These are phyloP conservation scores for Neofusicoccum ribis DNA, from an alignment of 2,329 filamentous ascomycete species.

Conservation along the genomic window DNA sequence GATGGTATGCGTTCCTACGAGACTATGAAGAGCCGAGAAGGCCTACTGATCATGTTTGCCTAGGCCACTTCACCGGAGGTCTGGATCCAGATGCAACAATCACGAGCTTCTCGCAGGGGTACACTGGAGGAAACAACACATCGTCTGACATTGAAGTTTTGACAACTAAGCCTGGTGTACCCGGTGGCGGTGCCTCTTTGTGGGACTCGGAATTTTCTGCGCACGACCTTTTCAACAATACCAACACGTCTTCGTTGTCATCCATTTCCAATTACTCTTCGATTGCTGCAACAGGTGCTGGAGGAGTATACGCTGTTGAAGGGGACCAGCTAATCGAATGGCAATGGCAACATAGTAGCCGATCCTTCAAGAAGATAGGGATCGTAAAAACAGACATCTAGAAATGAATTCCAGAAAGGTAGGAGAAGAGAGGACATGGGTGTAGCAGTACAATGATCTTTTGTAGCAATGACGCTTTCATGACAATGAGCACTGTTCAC, in stretches of 20 bases:
- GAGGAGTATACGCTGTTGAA: neutral
- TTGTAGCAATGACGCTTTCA: no score
- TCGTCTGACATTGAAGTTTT: neutral
- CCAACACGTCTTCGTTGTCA: neutral
- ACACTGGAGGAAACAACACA: neutral
- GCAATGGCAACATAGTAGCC: neutral
- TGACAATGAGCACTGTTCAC: no score
- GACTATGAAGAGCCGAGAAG: no score
- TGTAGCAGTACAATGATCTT: no score
- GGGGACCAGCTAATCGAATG: neutral
- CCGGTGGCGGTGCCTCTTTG: neutral
- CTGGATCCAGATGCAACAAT: neutral
- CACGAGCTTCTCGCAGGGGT: neutral
- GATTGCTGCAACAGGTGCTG: neutral
- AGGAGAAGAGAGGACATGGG: no score
- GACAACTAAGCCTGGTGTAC: neutral
- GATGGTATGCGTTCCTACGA: neutral
- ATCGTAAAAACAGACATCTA: neutral
- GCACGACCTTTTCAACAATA: neutral
- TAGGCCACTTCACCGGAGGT: neutral
- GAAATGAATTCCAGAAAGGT: no score
- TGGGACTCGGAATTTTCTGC: neutral
- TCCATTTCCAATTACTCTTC: neutral
- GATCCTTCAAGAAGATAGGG: neutral
- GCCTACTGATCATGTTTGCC: no score